Conservation (phyloP, 768 basidiomycete genomes). For the Phaffia australis region DNA sequence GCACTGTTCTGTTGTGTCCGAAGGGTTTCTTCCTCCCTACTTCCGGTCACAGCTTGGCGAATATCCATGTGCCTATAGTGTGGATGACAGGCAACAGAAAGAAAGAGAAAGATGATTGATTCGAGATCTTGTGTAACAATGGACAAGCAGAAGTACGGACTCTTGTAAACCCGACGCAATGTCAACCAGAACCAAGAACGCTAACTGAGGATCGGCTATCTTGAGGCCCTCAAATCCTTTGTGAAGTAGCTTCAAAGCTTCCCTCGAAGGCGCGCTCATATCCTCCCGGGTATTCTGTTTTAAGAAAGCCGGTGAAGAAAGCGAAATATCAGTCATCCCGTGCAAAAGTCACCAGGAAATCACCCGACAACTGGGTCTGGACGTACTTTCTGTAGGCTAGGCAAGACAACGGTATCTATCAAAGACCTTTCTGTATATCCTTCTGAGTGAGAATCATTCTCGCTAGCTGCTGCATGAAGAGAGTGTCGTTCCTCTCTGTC, state of each 20-base stretch:
- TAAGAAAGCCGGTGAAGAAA: neutral
- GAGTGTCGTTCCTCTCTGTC: neutral
- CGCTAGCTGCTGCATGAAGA: neutral
- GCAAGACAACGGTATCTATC: constrained; percentile 74
- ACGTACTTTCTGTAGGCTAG: constrained; percentile 61
- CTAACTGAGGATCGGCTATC: constrained; percentile 68
- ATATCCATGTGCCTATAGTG: constrained; percentile 10
- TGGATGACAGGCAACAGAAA: constrained; percentile 8
- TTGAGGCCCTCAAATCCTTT: constrained; percentile 80
- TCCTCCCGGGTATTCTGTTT: constrained; percentile 38
- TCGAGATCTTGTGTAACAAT: neutral
- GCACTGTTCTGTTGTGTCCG: neutral
- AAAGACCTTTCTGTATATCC: constrained; percentile 42
- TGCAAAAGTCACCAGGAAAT: neutral
- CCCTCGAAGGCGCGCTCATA: constrained; percentile 78
- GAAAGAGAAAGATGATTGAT: neutral
- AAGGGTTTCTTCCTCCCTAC: neutral
- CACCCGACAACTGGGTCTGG: neutral
- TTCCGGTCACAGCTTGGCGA: constrained; percentile 19
- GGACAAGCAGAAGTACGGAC: neutral
- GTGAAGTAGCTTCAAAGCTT: constrained; percentile 77
- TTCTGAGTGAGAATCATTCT: constrained; percentile 15
- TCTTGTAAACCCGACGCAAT: constrained; percentile 57
- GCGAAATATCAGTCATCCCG: neutral
- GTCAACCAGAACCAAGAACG: constrained; percentile 79